Evolutionary conservation across 2,329 filamentous ascomycete genomes (phyloP).

Genomic region (Hortaea werneckii): DNA sequence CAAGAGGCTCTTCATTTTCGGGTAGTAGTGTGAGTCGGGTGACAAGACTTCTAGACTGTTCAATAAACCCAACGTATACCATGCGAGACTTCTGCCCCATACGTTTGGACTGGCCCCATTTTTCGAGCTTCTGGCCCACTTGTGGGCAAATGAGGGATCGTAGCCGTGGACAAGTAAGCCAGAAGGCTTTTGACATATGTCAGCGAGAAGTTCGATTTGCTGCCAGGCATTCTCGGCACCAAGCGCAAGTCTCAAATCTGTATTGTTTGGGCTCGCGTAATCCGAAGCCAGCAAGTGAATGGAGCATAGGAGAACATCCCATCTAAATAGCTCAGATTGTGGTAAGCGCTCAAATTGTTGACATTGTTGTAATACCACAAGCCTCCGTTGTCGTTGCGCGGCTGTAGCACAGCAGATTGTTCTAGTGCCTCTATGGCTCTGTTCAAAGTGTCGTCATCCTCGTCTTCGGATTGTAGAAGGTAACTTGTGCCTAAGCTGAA

Average conservation of each 20-base stretch:
- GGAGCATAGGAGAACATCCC: slow-evolving; percentile 43
- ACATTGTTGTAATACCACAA: slow-evolving; percentile 27
- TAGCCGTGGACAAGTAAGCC: slow-evolving; percentile 46
- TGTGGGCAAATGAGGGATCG: slow-evolving; percentile 38
- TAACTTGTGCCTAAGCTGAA: slow-evolving; percentile 20
- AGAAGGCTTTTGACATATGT: slow-evolving; percentile 31
- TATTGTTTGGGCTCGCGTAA: slow-evolving; percentile 3
- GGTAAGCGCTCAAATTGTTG: slow-evolving; percentile 28
- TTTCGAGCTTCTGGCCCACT: slow-evolving; percentile 40
- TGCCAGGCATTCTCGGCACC: slow-evolving; percentile 18
- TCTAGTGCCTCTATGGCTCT: slow-evolving; percentile 13
- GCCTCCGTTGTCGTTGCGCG: slow-evolving; percentile 20
- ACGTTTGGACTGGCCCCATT: slow-evolving; percentile 44
- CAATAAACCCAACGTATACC: slow-evolving; percentile 44
- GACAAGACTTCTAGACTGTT: slow-evolving; percentile 38
- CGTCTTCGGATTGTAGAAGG: slow-evolving; percentile 10
- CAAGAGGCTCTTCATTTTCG: slow-evolving; percentile 25
- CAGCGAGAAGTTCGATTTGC: slow-evolving; percentile 39
- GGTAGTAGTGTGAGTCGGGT: neutral
- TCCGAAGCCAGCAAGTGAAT: slow-evolving; percentile 28
- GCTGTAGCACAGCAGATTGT: slow-evolving; percentile 20
- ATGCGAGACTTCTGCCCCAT: slow-evolving; percentile 46
- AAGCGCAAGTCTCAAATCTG: slow-evolving; percentile 6
- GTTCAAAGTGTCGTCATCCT: slow-evolving; percentile 4
- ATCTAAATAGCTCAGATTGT: slow-evolving; percentile 44